These are phyloP conservation scores for Yamagishiella unicocca DNA, from an alignment of 139 green algal species.

Conservation along the genomic window DNA sequence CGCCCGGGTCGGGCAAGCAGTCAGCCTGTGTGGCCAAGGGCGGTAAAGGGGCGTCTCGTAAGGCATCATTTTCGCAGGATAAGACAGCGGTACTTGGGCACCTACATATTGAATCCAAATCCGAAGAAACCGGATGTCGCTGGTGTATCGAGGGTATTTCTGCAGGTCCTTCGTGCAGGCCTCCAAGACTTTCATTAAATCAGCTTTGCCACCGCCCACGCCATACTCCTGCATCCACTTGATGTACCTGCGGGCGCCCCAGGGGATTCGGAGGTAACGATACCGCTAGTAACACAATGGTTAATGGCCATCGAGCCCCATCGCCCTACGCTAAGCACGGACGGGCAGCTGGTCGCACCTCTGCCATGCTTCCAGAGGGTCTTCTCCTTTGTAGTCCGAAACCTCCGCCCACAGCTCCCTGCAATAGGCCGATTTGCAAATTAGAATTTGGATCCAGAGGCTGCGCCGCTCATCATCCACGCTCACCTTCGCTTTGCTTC, in stretches of 20 bases:
- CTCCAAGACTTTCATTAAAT: slow-evolving; percentile 90
- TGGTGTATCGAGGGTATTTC: slow-evolving; percentile 71
- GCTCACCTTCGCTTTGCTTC: slow-evolving; percentile 32
- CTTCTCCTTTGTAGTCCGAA: slow-evolving; percentile 76
- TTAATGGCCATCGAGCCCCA: too few relatives aligned
- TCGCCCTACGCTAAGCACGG: too few relatives aligned
- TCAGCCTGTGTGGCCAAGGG: slow-evolving; percentile 76
- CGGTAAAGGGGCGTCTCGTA: too few relatives aligned
- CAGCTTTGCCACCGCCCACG: slow-evolving; percentile 75
- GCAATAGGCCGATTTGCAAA: background rate
- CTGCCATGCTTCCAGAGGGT: slow-evolving; percentile 86
- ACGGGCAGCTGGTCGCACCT: slow-evolving; percentile 70
- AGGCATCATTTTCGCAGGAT: background rate
- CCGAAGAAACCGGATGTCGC: slow-evolving; percentile 90
- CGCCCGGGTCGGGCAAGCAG: slow-evolving; percentile 84
- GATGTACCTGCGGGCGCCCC: slow-evolving; percentile 91
- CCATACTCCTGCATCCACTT: slow-evolving; percentile 90
- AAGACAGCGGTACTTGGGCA: background rate
- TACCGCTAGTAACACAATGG: too few relatives aligned
- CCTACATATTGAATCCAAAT: slow-evolving; percentile 96
- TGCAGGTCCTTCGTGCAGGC: slow-evolving; percentile 82
- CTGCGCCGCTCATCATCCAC: background rate
- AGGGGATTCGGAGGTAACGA: too few relatives aligned
- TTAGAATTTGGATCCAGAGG: background rate
- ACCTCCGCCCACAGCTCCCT: slow-evolving; percentile 77